Conservation (phyloP, 2,329 filamentous ascomycete species). For the Magnaporthiopsis poae region DNA sequence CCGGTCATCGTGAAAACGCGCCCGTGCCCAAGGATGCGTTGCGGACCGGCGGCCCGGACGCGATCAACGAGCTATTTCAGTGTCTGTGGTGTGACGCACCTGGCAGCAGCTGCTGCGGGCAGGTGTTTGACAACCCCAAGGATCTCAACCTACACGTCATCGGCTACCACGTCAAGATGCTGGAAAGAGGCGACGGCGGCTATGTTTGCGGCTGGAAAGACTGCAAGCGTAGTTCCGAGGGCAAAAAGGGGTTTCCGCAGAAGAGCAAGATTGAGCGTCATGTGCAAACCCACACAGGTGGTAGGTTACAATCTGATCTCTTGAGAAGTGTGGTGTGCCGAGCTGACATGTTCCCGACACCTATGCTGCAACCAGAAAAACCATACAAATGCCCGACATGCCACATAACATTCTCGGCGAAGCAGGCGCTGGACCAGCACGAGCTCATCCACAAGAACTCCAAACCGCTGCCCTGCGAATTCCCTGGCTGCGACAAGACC, state of each 20-base stretch:
- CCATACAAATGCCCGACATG: conserved; percentile 49
- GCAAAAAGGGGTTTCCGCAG: conserved; percentile 42
- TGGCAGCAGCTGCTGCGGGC: conserved; percentile 16
- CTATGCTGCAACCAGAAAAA: conserved; percentile 35
- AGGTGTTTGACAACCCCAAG: conserved; percentile 32
- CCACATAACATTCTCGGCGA: conserved; percentile 50
- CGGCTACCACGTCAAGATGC: conserved; percentile 35
- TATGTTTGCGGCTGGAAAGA: conserved; percentile 48
- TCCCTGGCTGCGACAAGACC: conserved; percentile 39
- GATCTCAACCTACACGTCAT: conserved; percentile 48
- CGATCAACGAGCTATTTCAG: conserved; percentile 1
- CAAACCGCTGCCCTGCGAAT: conserved; percentile 50
- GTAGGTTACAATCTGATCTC: conserved; percentile 29
- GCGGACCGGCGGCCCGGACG: background rate
- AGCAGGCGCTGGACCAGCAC: conserved; percentile 59
- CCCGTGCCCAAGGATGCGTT: background rate
- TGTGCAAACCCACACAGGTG: conserved; percentile 55
- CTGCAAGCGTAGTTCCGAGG: conserved; percentile 38
- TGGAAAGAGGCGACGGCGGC: conserved; percentile 34
- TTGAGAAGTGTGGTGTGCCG: background rate
- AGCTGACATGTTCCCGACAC: conserved; percentile 8
- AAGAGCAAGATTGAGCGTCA: conserved; percentile 56
- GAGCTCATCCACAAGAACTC: conserved; percentile 56
- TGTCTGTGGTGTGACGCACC: conserved; percentile 22
- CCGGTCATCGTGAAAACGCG: background rate